Conservation (phyloP, 179 eudicot species). For the Carnegiea gigantea region DNA sequence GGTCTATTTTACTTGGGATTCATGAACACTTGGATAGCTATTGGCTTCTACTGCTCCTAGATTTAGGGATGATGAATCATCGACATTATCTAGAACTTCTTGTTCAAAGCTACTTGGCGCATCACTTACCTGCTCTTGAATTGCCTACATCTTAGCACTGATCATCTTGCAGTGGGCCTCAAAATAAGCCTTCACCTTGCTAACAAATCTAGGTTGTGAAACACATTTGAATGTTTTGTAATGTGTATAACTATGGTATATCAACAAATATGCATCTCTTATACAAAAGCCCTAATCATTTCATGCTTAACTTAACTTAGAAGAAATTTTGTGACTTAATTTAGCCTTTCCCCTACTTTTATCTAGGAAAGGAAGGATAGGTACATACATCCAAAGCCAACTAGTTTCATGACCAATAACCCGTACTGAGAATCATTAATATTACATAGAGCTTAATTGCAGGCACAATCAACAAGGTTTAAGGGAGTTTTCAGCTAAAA, state of each 20-base stretch:
- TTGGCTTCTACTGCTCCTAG: background rate
- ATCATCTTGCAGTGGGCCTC: constrained; percentile 72
- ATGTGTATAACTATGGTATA: background rate
- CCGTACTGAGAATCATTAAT: background rate
- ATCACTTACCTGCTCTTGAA: constrained; percentile 35
- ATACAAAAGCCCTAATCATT: background rate
- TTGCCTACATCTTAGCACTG: constrained; percentile 52
- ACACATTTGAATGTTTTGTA: background rate
- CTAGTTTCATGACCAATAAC: too few relatives aligned
- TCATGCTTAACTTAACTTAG: background rate
- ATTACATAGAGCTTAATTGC: constrained; percentile 5
- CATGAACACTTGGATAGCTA: constrained; percentile 9
- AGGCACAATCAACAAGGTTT: background rate
- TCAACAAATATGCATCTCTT: background rate
- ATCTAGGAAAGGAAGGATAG: too few relatives aligned
- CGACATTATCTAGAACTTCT: constrained; percentile 16
- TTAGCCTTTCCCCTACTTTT: too few relatives aligned
- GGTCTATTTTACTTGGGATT: constrained; percentile 14
- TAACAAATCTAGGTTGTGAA: constrained; percentile 71
- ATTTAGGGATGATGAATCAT: background rate
- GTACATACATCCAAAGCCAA: too few relatives aligned
- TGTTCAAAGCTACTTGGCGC: constrained; percentile 23
- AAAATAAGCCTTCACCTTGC: constrained; percentile 80
- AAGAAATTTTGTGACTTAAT: background rate
- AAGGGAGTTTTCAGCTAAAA: background rate